These are phyloP conservation scores for Arthroderma sp. DNA, from an alignment of 2,329 filamentous ascomycete genomes.

Conservation along the genomic window DNA sequence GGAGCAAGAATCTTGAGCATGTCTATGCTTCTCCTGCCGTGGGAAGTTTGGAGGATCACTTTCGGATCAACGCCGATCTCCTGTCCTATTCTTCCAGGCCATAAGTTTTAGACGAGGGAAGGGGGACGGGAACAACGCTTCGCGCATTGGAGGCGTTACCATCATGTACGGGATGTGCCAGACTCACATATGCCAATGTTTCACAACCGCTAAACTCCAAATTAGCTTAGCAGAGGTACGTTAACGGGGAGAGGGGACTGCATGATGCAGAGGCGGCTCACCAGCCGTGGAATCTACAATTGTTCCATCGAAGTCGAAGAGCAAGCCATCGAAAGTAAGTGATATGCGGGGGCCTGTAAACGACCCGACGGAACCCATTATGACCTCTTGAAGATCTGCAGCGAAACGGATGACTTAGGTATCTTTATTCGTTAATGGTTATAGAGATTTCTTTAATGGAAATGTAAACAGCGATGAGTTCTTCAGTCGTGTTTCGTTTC, in stretches of 20 bases:
- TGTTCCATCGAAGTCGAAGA: conserved; percentile 40
- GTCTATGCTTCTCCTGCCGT: conserved; percentile 83
- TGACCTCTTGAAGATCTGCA: not conserved
- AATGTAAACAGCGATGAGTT: not conserved
- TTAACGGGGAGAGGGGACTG: not conserved
- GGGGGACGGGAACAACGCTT: not conserved
- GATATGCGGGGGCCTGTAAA: conserved; percentile 32
- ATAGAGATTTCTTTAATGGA: not conserved
- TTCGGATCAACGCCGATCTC: conserved; percentile 78
- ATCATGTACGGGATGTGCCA: not conserved
- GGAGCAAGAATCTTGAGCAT: conserved; percentile 66
- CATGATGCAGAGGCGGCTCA: conserved; percentile 16
- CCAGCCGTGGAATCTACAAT: conserved; percentile 38
- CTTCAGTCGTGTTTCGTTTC: not conserved
- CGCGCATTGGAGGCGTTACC: not conserved
- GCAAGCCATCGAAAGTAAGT: conserved; percentile 31
- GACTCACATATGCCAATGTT: conserved; percentile 50
- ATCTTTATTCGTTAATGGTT: too few species aligned
- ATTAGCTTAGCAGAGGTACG: conserved; percentile 19
- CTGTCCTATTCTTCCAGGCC: conserved; percentile 41
- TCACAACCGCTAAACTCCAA: conserved; percentile 45
- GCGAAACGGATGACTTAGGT: not conserved
- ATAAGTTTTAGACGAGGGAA: not conserved
- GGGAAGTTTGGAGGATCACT: conserved; percentile 77
- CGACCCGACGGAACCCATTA: conserved; percentile 17